A percentile compares a stretch with the other conserved stretches of the same genome.
phyloP scores from a whole-genome alignment of 305 asterid genomes.

The Fraxinus floribunda region DNA sequence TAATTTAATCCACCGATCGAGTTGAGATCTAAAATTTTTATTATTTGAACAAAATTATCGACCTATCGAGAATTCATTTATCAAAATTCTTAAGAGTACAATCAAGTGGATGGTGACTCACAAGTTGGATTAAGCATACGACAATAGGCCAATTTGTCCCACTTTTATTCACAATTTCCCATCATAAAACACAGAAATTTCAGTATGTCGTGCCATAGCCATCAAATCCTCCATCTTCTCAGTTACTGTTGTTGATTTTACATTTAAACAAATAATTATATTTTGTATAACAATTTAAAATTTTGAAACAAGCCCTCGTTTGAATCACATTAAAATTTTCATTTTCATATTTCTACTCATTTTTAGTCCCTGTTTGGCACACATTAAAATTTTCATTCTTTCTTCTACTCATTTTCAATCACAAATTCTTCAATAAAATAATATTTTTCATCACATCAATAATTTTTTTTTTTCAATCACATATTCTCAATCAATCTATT shows the following conservation, averaged over 20 bases:
- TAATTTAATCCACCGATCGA: background rate
- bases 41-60: no score
- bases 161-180: background rate
- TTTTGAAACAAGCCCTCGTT: background rate
- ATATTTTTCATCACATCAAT: no score
- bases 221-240: background rate
- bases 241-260: background rate
- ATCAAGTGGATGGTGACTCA: conserved; percentile 13
- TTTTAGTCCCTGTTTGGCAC: no score
- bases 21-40: background rate
- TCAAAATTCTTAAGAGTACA: no score
- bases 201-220: background rate
- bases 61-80: no score
- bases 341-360: no score
- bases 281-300: background rate
- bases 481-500: no score
- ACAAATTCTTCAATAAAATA: no score
- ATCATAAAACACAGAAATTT: background rate
- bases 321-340: no score
- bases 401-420: no score
- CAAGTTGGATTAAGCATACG: background rate
- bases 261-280: background rate
- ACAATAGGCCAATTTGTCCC: background rate
- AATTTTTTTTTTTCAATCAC: no score
- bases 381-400: no score